phyloP scores from a whole-genome alignment of 495 filamentous ascomycete species.

The Aspergillus asperescens region DNA sequence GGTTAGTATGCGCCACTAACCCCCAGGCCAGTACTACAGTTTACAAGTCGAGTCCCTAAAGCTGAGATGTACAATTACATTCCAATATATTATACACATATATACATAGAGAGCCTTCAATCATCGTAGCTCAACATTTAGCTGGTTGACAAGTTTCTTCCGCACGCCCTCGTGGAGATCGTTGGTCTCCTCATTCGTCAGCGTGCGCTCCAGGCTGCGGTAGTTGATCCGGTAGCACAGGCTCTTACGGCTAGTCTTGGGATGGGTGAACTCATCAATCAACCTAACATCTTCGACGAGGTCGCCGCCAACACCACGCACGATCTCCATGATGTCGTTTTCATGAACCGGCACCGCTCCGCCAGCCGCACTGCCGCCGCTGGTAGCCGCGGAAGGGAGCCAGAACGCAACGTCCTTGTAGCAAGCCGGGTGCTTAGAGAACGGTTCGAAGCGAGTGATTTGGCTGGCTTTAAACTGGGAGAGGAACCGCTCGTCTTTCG shows the following conservation, averaged over 20 bases:
- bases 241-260: conserved; percentile 75
- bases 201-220: conserved; percentile 77
- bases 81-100: conserved; percentile 13
- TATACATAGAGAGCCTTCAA: neutral
- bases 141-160: conserved; percentile 53
- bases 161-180: conserved; percentile 64
- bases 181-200: conserved; percentile 77
- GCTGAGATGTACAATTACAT: conserved; percentile 1
- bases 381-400: conserved; percentile 52
- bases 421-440: conserved; percentile 83
- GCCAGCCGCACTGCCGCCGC: conserved; percentile 48
- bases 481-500: conserved; percentile 72
- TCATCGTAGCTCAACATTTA: conserved; percentile 80
- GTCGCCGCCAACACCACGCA: conserved; percentile 73
- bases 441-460: conserved; percentile 70
- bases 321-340: conserved; percentile 96
- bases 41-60: neutral
- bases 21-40: neutral
- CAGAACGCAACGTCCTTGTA: conserved; percentile 94
- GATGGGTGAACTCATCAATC: conserved; percentile 81
- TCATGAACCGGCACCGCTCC: conserved; percentile 64
- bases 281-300: conserved; percentile 79
- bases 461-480: conserved; percentile 67
- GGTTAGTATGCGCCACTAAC: too few relatives aligned
- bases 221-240: conserved; percentile 93